Evolutionary conservation across 2,329 filamentous ascomycete species (phyloP).

Genomic region (Trichoderma citrinoviride): DNA sequence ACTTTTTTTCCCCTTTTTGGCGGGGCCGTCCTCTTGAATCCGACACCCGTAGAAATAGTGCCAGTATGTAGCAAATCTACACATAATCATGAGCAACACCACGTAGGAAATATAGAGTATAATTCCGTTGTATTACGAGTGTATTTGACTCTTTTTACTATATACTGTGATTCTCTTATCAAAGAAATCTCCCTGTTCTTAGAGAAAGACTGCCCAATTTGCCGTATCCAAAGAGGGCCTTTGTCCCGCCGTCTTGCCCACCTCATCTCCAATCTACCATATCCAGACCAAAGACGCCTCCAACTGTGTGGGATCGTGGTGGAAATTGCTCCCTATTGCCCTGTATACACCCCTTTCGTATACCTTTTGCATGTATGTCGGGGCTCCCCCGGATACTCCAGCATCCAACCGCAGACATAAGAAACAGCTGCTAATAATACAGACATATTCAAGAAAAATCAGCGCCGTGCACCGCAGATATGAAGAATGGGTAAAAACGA

Average conservation of each 20-base stretch:
- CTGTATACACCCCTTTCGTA: background rate
- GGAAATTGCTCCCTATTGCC: constrained; percentile 6
- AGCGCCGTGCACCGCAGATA: background rate
- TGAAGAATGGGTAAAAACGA: background rate
- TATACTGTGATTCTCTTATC: background rate
- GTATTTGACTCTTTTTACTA: constrained; percentile 8
- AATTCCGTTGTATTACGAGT: background rate
- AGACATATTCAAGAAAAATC: constrained; percentile 1
- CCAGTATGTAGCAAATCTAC: background rate
- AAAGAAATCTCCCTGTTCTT: background rate
- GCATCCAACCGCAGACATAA: background rate
- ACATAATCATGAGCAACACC: background rate
- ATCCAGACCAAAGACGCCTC: constrained; percentile 13
- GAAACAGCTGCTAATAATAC: background rate
- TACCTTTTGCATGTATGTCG: constrained; percentile 1
- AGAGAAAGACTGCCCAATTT: constrained; percentile 5
- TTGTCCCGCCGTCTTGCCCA: background rate
- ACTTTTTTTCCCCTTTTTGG: constrained; percentile 1
- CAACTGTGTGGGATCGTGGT: constrained; percentile 1
- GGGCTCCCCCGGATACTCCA: background rate
- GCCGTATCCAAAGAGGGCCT: background rate
- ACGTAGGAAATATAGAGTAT: background rate
- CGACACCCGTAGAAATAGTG: no score
- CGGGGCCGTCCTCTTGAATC: background rate
- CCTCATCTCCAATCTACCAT: background rate